phyloP scores from a whole-genome alignment of 768 basidiomycete species.

The Mycena olivaceomarginata region DNA sequence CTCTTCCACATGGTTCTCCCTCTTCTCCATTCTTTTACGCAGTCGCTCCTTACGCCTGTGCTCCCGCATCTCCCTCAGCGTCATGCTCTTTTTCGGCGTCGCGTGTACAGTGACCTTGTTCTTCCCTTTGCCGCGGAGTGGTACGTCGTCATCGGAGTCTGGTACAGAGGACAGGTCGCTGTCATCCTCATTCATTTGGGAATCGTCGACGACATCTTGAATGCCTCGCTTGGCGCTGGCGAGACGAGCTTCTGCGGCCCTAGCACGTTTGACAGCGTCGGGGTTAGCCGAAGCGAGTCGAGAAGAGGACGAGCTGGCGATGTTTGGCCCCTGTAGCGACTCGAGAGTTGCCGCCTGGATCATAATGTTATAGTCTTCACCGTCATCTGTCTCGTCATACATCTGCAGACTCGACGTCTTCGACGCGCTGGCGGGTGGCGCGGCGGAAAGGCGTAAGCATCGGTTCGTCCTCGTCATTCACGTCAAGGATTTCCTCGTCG shows the following conservation, averaged over 20 bases:
- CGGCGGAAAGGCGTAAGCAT: constrained; percentile 7
- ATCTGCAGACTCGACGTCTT: constrained; percentile 46
- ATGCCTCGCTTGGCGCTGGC: constrained; percentile 52
- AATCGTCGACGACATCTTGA: constrained; percentile 57
- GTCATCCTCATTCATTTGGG: constrained; percentile 46
- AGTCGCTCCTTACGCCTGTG: constrained; percentile 51
- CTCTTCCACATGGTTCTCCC: constrained; percentile 68
- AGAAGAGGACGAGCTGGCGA: constrained; percentile 60
- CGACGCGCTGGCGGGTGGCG: constrained; percentile 42
- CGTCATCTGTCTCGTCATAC: constrained; percentile 64
- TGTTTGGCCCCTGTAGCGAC: constrained; percentile 66
- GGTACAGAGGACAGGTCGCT: constrained; percentile 45
- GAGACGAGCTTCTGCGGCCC: constrained; percentile 74
- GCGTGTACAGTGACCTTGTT: constrained; percentile 38
- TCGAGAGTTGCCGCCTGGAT: constrained; percentile 72
- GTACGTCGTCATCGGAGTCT: constrained; percentile 49
- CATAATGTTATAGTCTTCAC: constrained; percentile 73
- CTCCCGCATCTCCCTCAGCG: constrained; percentile 55
- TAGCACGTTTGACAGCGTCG: constrained; percentile 66
- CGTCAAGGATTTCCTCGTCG: constrained; percentile 11
- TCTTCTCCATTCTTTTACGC: constrained; percentile 46
- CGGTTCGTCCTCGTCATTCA: constrained; percentile 33
- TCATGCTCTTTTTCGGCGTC: constrained; percentile 54
- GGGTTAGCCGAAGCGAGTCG: constrained; percentile 59
- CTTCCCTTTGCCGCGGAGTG: constrained; percentile 53